Base-by-base conservation (phyloP, 345 rosid species). In the Geranium brycei region DNA sequence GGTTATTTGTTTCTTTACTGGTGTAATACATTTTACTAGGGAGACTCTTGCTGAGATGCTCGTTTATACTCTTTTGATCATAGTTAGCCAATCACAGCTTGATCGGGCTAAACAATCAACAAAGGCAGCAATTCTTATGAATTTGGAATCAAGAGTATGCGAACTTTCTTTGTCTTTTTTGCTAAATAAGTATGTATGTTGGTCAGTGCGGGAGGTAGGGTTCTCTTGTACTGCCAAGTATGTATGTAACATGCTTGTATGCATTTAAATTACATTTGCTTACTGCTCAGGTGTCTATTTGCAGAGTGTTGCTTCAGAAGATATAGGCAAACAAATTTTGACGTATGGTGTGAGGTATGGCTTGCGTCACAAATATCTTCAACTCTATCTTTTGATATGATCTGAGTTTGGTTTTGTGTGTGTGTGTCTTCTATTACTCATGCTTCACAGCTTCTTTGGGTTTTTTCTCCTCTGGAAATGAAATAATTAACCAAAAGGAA, bases 61-160 rank as follows among this genome's bases (percentile, higher is more conserved):
- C 41, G 61, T 30, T 60, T 66, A 51, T 60, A 35, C 3, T 57
- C 60, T 55, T 5, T 71, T 64, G 40, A 59, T 64, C 65, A 63
- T 81, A 91, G 98, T 91, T 78, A 68, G 82, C 64, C 73, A 71
- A 71, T 72, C 70, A 71, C 83, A 91, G 78, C 78, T 91, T 68
- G 79, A 77, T 71, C 96, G 91, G 16, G 95, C 96, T 11, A 89
- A 89, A 69, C 74, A 75, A 61, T 74, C 93, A 35, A 89, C 96
- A 17, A 92, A 83, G 70, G 79, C 96, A 71, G 91, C 89, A 31
- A 81, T 89, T 76, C 70, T 92, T 71, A 86, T 92, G 92, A 92
- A 85, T 74, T 73, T 92, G 72, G 98, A 92, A 75, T 92, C 95
- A 61, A 78, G 87, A 66, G 96, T 92, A 84, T 32, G 73, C 63